Conservation (phyloP, 495 filamentous ascomycete genomes). For the Letharia columbiana region DNA sequence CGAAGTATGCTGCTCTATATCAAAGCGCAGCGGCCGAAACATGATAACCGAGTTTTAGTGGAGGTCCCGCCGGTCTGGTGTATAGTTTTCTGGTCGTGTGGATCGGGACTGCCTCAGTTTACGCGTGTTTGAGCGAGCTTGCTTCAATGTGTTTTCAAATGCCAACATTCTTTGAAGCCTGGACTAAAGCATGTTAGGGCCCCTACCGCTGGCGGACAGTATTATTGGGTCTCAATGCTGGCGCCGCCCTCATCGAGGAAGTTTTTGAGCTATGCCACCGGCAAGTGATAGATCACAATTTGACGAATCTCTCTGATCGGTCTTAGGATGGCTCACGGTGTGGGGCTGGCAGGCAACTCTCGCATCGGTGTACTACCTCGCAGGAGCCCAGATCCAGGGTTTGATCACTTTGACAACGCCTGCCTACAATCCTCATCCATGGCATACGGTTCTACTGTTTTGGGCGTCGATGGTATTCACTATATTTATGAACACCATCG, state of each 20-base stretch:
- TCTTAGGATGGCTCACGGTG: conserved; percentile 38
- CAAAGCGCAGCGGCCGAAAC: not conserved
- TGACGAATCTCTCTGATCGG: not conserved
- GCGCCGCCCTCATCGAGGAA: conserved; percentile 6
- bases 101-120: conserved; percentile 31
- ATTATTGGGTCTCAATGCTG: conserved; percentile 14
- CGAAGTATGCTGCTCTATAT: conserved; percentile 27
- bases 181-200: conserved; percentile 1
- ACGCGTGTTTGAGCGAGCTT: conserved; percentile 33
- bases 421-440: conserved; percentile 32
- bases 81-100: conserved; percentile 45
- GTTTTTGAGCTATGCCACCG: conserved; percentile 13
- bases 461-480: conserved; percentile 36
- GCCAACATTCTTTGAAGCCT: not conserved
- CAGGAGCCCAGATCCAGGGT: conserved; percentile 37
- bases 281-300: not conserved
- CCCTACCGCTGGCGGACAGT: conserved; percentile 14
- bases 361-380: conserved; percentile 33
- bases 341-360: conserved; percentile 38
- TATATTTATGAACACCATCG: conserved; percentile 36
- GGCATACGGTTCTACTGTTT: conserved; percentile 37
- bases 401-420: conserved; percentile 31
- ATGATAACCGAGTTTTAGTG: conserved; percentile 25
- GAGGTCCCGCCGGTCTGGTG: conserved; percentile 43
- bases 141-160: conserved; percentile 30